phyloP scores from a whole-genome alignment of 768 basidiomycete genomes.

The Lyophyllum shimeji region DNA sequence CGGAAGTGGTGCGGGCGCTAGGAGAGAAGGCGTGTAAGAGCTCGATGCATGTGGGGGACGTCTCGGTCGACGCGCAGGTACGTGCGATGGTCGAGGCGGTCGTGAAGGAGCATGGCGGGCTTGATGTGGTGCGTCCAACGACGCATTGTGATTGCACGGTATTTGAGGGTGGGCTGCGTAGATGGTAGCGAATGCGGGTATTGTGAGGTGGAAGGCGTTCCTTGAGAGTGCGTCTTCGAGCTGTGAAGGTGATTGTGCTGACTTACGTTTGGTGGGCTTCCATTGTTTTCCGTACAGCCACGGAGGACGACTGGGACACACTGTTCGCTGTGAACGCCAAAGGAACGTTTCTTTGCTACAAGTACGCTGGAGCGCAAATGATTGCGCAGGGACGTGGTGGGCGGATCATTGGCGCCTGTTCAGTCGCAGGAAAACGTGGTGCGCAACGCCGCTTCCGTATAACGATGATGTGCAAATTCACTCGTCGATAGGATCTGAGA shows the following conservation, averaged over 20 bases:
- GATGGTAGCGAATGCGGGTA: conserved; percentile 36
- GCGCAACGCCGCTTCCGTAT: background rate
- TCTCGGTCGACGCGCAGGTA: conserved; percentile 22
- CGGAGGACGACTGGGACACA: conserved; percentile 38
- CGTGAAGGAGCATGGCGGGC: conserved; percentile 17
- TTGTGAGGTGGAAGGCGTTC: conserved; percentile 15
- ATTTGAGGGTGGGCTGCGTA: conserved; percentile 1
- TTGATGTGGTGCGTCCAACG: conserved; percentile 31
- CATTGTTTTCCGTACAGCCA: conserved; percentile 22
- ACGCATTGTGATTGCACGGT: background rate
- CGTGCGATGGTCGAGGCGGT: conserved; percentile 18
- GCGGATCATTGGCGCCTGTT: conserved; percentile 50
- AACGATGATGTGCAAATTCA: background rate
- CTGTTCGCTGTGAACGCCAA: conserved; percentile 51
- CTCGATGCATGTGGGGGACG: conserved; percentile 17
- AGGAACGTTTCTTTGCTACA: conserved; percentile 62
- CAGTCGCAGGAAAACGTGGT: conserved; percentile 30
- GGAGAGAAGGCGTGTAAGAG: conserved; percentile 16
- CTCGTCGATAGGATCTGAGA: background rate
- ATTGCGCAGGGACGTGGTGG: conserved; percentile 50
- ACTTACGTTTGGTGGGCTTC: background rate
- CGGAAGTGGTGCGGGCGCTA: conserved; percentile 18
- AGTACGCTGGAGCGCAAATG: conserved; percentile 65
- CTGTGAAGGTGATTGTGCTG: background rate
- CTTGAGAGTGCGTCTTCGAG: conserved; percentile 16